Evolutionary conservation across 345 rosid species (phyloP).

Genomic region (Clausena lansium): DNA sequence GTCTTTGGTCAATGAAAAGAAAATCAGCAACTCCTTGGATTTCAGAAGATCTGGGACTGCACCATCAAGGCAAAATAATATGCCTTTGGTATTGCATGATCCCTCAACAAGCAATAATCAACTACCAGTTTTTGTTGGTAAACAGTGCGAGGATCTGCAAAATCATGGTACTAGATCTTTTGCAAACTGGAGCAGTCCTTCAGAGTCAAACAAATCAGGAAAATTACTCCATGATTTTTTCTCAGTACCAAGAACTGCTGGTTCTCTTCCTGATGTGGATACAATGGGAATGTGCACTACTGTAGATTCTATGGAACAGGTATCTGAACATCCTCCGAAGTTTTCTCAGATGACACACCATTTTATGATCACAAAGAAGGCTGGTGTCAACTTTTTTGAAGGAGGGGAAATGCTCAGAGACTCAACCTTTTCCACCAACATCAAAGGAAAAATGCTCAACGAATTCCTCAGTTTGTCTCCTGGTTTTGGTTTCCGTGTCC

Average conservation of each 20-base stretch:
- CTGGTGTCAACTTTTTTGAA: slow-evolving; percentile 36
- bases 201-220: slow-evolving; percentile 12
- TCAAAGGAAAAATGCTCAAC: slow-evolving; percentile 42
- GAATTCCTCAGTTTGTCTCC: slow-evolving; percentile 50
- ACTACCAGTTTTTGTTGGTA: slow-evolving; percentile 19
- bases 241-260: slow-evolving; percentile 27
- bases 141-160: slow-evolving; percentile 18
- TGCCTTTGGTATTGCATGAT: slow-evolving; percentile 18
- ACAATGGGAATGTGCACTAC: slow-evolving; percentile 49
- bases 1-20: slow-evolving; percentile 42
- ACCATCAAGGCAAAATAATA: slow-evolving; percentile 7
- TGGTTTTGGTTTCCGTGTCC: slow-evolving; percentile 29
- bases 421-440: slow-evolving; percentile 36
- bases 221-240: slow-evolving; percentile 19
- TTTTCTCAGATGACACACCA: slow-evolving; percentile 37
- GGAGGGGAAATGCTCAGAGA: slow-evolving; percentile 40
- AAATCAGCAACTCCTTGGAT: slow-evolving; percentile 26
- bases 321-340: slow-evolving; percentile 28
- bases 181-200: slow-evolving; percentile 22
- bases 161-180: slow-evolving; percentile 18
- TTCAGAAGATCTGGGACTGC: slow-evolving; percentile 21
- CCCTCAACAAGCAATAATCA: slow-evolving; percentile 24
- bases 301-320: slow-evolving; percentile 40
- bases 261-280: slow-evolving; percentile 32
- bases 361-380: slow-evolving; percentile 36